phyloP scores from a whole-genome alignment of 345 rosid species.

The Carallia brachiata region DNA sequence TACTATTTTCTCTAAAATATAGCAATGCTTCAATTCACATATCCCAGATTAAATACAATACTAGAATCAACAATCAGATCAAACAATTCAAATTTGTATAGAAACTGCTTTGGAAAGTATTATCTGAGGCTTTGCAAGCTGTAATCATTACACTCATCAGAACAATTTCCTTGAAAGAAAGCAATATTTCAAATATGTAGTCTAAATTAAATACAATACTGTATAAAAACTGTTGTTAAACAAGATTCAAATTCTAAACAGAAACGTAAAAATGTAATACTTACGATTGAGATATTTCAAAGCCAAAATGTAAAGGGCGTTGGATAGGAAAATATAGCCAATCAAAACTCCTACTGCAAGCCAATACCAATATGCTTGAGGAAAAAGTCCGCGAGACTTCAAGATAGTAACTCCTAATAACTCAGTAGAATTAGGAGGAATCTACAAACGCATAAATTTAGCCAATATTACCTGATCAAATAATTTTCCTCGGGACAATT shows the following conservation, averaged over 20 bases:
- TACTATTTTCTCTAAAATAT: too few relatives aligned
- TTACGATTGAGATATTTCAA: constrained; percentile 68
- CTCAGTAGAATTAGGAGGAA: constrained; percentile 48
- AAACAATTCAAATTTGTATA: too few relatives aligned
- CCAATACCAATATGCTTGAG: constrained; percentile 85
- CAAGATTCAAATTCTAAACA: not conserved
- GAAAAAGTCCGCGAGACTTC: constrained; percentile 64
- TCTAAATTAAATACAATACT: too few relatives aligned
- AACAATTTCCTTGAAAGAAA: not conserved
- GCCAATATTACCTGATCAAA: not conserved
- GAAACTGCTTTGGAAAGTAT: constrained; percentile 3
- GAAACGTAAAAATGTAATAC: constrained; percentile 22
- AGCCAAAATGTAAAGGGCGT: constrained; percentile 66
- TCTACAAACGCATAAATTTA: constrained; percentile 33
- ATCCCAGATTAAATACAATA: too few relatives aligned
- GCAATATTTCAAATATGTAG: too few relatives aligned
- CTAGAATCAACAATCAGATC: too few relatives aligned
- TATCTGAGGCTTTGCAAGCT: constrained; percentile 68
- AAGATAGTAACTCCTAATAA: constrained; percentile 65
- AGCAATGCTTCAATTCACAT: too few relatives aligned
- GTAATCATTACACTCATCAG: constrained; percentile 20
- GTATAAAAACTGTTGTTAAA: too few relatives aligned
- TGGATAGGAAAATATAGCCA: constrained; percentile 58
- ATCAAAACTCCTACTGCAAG: constrained; percentile 66
- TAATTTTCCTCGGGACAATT: not conserved